These are phyloP conservation scores for Castanopsis chinensis DNA, from an alignment of 306 rosid species.

Conservation along the genomic window DNA sequence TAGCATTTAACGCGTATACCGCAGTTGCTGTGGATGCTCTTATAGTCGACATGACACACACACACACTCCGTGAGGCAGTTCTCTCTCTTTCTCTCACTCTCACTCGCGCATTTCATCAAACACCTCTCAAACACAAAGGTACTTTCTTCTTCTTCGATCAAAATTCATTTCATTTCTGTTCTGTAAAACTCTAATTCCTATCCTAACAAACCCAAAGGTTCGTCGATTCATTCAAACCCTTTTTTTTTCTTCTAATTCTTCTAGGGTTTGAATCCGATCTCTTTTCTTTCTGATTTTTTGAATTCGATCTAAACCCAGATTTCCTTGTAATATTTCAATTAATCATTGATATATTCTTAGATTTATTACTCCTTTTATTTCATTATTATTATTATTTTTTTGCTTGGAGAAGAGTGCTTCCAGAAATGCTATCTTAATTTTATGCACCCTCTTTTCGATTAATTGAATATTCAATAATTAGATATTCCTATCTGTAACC, in stretches of 20 bases:
- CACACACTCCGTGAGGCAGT: too few relatives aligned
- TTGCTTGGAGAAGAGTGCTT: background rate
- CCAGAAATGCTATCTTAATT: background rate
- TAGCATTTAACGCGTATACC: too few relatives aligned
- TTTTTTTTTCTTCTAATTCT: background rate
- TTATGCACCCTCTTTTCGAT: background rate
- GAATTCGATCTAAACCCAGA: slow-evolving; percentile 9
- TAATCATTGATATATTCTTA: background rate
- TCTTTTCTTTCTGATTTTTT: background rate
- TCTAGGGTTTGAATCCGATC: slow-evolving; percentile 7
- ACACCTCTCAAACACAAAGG: background rate
- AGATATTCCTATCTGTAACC: background rate
- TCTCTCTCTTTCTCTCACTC: background rate
- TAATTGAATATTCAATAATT: background rate
- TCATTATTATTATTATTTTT: background rate
- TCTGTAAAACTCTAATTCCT: background rate
- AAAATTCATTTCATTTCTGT: background rate
- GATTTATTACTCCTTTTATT: background rate
- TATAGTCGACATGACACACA: background rate
- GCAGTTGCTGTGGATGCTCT: too few relatives aligned
- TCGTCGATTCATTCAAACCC: background rate
- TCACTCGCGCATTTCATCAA: background rate
- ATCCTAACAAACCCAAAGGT: background rate
- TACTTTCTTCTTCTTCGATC: background rate
- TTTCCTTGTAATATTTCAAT: background rate